Percentiles rank a stretch among this genome's conserved stretches.
Conservation (phyloP, 345 rosid genomes). For the Aquilaria malaccensis region DNA sequence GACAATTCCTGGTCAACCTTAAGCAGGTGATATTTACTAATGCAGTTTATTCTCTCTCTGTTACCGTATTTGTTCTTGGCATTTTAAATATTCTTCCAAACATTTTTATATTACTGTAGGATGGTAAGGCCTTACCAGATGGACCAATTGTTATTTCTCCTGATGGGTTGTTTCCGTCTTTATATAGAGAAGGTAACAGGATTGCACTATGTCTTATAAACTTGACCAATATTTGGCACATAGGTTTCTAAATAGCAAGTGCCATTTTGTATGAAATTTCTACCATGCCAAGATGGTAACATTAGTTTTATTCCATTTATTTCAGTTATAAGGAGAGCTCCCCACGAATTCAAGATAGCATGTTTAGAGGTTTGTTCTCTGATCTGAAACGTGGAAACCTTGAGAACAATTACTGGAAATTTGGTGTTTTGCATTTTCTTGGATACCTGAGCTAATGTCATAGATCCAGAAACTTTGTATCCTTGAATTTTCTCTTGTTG, state of each 20-base stretch:
- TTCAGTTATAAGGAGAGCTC: conserved; percentile 93
- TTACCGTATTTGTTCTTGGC: conserved; percentile 1
- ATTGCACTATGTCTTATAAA: not conserved
- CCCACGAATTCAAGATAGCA: conserved; percentile 99
- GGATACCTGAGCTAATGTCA: not conserved
- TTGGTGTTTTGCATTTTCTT: not conserved
- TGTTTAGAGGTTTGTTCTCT: conserved; percentile 83
- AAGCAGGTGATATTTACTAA: conserved; percentile 55
- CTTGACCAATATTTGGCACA: too few species aligned
- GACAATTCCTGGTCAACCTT: conserved; percentile 78
- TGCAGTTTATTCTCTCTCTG: conserved; percentile 2
- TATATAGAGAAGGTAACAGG: conserved; percentile 80
- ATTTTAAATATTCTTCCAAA: not conserved
- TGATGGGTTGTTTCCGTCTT: conserved; percentile 91
- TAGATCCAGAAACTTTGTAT: not conserved
- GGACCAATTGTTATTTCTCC: conserved; percentile 99
- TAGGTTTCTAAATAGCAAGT: too few species aligned
- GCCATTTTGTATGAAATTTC: too few species aligned
- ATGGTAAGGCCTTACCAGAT: conserved; percentile 92
- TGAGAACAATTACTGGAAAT: not conserved
- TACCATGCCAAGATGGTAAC: too few species aligned
- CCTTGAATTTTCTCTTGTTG: not conserved
- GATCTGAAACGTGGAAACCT: not conserved
- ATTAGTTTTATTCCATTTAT: conserved; percentile 6
- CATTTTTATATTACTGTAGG: conserved; percentile 31